These are phyloP conservation scores for Beverwykella pulmonaria DNA, from an alignment of 495 filamentous ascomycete genomes.

Conservation along the genomic window DNA sequence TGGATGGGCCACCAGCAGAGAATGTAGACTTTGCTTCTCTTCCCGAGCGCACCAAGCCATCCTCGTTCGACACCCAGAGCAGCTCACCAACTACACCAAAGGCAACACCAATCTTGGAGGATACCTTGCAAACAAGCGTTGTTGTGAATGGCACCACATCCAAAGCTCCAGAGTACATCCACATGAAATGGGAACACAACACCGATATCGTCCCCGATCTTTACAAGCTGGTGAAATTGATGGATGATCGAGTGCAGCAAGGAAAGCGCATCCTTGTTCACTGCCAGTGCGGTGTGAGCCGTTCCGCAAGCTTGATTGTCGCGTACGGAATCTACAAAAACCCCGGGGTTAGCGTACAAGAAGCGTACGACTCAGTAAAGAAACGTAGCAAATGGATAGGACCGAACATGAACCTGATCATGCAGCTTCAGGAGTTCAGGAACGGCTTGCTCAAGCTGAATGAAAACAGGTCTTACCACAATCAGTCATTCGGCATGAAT, in stretches of 20 bases:
- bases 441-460: conserved; percentile 59
- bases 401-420: conserved; percentile 97
- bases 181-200: conserved; percentile 97
- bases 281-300: conserved; percentile 93
- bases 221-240: conserved; percentile 78
- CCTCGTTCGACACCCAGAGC: conserved; percentile 22
- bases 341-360: conserved; percentile 81
- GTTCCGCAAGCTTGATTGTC: conserved; percentile 95
- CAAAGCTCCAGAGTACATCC: conserved; percentile 82
- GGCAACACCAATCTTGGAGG: conserved; percentile 39
- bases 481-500: conserved; percentile 24
- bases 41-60: conserved; percentile 16
- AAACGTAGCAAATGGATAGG: conserved; percentile 91
- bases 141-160: conserved; percentile 44
- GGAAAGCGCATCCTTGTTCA: conserved; percentile 90
- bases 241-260: conserved; percentile 74
- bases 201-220: conserved; percentile 91
- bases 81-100: conserved; percentile 48
- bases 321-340: conserved; percentile 95
- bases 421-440: conserved; percentile 92
- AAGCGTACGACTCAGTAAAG: conserved; percentile 90
- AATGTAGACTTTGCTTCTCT: conserved; percentile 34
- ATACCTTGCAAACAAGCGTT: conserved; percentile 27
- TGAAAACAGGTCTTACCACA: conserved; percentile 18
- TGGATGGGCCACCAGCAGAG: conserved; percentile 39